Base-by-base conservation (phyloP, 148 eudicot species). In the Rhododendron vialii region DNA sequence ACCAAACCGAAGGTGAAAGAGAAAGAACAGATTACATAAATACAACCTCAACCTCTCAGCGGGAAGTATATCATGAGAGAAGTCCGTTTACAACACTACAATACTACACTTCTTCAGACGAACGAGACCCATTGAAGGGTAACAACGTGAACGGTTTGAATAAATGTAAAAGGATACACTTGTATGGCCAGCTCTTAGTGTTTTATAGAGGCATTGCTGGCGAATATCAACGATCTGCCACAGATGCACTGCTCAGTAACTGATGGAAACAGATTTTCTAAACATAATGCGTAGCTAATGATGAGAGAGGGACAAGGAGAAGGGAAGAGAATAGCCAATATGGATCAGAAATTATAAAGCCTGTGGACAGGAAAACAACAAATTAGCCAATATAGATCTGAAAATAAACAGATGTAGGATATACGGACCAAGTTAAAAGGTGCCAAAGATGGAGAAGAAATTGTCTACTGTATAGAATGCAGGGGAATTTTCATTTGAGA, bases 151-250 rank as follows among this genome's bases (percentile, higher is more conserved):
- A 82, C 1, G 4, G 18, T 45, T 36, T 20, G 20, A 82, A 36
- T 57, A 43, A 36, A 45, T 38, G n/a, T 7, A 48, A 30, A 91
- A 95, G 98, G 98, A 97, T 97, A 97, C 99, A 91, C 90, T 94
- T 87, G 89, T 81, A 88, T 97, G 99, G 87, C 95, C 98, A 89
- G 95, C 92, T 92, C 98, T 91, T 86, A 97, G 88, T 78, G 99
- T 93, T 90, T 97, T 97, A 87, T 92, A 97, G 86, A 93, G 96
- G 88, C 96, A 89, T 59, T 91, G 88, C 82, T 95, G 95, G 78
- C 86, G 92, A 77, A 94, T 91, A 86, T 97, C 96, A 85, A 97
- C 89, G 79, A 97, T 94, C 99, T 97, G 98, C 86, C 87, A 91
- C 48, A 83, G 71, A 85, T 28, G 87, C 57, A 88, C 80, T 13